These are phyloP conservation scores for Penicillium maclennaniae DNA, from an alignment of 495 filamentous ascomycete species.

Conservation along the genomic window DNA sequence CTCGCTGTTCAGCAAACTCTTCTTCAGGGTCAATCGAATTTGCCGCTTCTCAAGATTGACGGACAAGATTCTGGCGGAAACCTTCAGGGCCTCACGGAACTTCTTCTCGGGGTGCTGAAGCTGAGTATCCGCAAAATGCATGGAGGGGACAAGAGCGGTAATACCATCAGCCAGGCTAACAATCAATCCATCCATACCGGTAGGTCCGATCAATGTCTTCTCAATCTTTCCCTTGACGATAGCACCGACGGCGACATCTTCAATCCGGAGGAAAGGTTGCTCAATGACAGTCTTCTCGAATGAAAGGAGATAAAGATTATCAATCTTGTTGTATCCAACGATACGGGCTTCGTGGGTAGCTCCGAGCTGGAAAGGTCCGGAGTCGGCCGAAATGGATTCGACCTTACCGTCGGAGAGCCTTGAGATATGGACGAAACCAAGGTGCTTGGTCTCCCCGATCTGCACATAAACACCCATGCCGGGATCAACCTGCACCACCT, in stretches of 20 bases:
- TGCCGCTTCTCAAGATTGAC: constrained; percentile 71
- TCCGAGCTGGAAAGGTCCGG: constrained; percentile 71
- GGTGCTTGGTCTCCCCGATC: constrained; percentile 65
- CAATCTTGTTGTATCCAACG: constrained; percentile 79
- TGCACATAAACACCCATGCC: constrained; percentile 77
- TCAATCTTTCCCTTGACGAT: constrained; percentile 81
- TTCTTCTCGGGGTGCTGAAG: constrained; percentile 94
- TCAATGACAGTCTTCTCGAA: constrained; percentile 77
- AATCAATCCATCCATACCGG: constrained; percentile 72
- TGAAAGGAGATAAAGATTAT: constrained; percentile 82
- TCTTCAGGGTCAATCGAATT: constrained; percentile 88
- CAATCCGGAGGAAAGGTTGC: constrained; percentile 81
- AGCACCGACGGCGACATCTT: constrained; percentile 80
- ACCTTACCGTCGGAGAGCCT: constrained; percentile 81
- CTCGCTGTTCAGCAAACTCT: constrained; percentile 87
- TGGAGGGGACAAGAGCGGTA: constrained; percentile 77
- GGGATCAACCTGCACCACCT: constrained; percentile 70
- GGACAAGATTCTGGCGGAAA: constrained; percentile 81
- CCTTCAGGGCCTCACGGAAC: constrained; percentile 79
- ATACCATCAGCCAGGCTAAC: constrained; percentile 83
- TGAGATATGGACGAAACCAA: constrained; percentile 92
- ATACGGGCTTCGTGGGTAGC: constrained; percentile 76
- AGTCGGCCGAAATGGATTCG: constrained; percentile 69
- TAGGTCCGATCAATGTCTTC: constrained; percentile 69
- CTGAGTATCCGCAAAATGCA: constrained; percentile 81